phyloP scores from a whole-genome alignment of 139 green algal species.

The Chlorella sp. region DNA sequence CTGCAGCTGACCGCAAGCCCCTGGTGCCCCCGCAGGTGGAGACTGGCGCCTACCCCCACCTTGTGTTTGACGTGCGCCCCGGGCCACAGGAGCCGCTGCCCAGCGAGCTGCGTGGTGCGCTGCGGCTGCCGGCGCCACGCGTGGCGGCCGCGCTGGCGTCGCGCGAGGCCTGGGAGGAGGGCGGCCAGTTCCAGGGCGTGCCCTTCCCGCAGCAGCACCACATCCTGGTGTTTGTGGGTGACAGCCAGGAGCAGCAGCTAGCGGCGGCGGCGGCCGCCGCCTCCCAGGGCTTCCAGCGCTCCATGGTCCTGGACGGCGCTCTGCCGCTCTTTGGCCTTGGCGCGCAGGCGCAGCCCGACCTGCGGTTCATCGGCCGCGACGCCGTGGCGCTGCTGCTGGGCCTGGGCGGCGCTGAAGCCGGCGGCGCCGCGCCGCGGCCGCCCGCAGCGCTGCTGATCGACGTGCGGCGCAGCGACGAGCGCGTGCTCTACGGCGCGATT shows the following conservation, averaged over 20 bases:
- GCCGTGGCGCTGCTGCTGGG: constrained; percentile 39
- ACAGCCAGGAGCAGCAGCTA: constrained; percentile 15
- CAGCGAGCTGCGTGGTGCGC: constrained; percentile 21
- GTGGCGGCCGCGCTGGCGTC: constrained; percentile 23
- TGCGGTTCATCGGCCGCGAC: constrained; percentile 49
- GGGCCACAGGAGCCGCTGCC: constrained; percentile 28
- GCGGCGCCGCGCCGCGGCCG: background rate
- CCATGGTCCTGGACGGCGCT: constrained; percentile 35
- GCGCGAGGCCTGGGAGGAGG: constrained; percentile 15
- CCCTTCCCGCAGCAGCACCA: constrained; percentile 21
- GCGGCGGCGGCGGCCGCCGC: constrained; percentile 31
- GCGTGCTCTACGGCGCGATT: constrained; percentile 75
- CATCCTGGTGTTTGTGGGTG: constrained; percentile 51
- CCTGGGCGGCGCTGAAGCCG: background rate
- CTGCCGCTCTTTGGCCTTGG: constrained; percentile 17
- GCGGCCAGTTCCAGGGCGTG: constrained; percentile 31
- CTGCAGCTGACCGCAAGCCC: background rate
- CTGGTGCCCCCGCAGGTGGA: constrained; percentile 27
- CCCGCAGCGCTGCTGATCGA: constrained; percentile 63
- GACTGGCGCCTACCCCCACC: constrained; percentile 41
- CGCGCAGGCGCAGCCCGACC: constrained; percentile 29
- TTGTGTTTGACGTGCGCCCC: constrained; percentile 41
- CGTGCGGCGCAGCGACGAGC: constrained; percentile 76
- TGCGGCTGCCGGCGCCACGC: constrained; percentile 29
- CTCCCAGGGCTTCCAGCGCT: constrained; percentile 35